Evolutionary conservation across 345 rosid species (phyloP), one percentile per base, ranked within the genome.

Genomic region (Corchorus olitorius): DNA sequence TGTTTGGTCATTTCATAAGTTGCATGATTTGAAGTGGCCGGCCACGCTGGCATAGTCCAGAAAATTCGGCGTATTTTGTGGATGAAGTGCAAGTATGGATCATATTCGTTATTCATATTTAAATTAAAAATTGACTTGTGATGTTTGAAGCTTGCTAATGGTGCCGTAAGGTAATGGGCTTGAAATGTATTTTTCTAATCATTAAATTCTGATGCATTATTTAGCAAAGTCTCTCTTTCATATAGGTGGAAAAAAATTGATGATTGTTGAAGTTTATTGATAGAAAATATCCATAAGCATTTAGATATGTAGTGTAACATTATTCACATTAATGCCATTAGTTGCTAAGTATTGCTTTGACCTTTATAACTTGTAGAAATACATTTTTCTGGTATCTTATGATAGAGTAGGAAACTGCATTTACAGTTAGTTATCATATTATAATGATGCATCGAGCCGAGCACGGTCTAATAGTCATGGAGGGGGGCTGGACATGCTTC

Each of bases 11-110:
- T 70, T 64, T 71, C 19, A 10, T 0, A 4, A 8, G 54, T 12
- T 46, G 45, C 67, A 77, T 77, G 63, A 22, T 73, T 39, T n/a
- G 70, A 65, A 27, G 49, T 41, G n/a, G 22, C 33, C 20, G 4
- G 73, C 68, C 66, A 61, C 63, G 73, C 19, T 39, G 71, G 64
- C 83, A 50, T 64, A 8, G 59, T 60, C 77, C 75, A 17, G 70
- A 70, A 70, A 35, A 16, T 58, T 65, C 77, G 74, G 70, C 76
- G 20, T 33, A 34, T 71, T 71, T 54, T 4, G 22, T 62, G 73
- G 68, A 46, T 53, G 48, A 52, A 58, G 13, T 73, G 75, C 39
- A 46, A 35, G 69, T 2, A 4, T 27, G 13, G 10, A 48, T 66
- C 54, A 50, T 39, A n/a, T 59, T 3, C 27, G 27, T 27, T 27